Evolutionary conservation across 805 yeast species (phyloP).

Genomic region (Lipomyces sp.): DNA sequence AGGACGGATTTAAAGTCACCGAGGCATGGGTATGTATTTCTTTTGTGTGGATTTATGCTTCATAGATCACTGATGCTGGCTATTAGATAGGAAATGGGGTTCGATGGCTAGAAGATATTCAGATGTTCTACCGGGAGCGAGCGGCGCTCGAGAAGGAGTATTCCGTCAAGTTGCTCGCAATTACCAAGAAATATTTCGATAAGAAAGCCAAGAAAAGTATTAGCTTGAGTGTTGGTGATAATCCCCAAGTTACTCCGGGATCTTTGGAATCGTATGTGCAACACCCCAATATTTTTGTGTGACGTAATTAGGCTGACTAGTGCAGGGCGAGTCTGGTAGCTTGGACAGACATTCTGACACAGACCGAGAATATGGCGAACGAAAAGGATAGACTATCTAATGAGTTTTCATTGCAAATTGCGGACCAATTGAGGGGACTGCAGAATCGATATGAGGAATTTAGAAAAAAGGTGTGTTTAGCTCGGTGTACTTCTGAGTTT

Average conservation of each 20-base stretch:
- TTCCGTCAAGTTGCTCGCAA: constrained; percentile 63
- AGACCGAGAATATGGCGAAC: constrained; percentile 77
- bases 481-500: background rate
- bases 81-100: constrained; percentile 58
- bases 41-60: background rate
- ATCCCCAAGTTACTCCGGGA: constrained; percentile 91
- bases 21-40: constrained; percentile 67
- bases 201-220: constrained; percentile 75
- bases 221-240: constrained; percentile 81
- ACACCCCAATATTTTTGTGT: background rate
- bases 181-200: constrained; percentile 72
- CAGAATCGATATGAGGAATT: constrained; percentile 59
- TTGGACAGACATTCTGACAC: constrained; percentile 86
- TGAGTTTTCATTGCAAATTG: constrained; percentile 64
- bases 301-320: background rate
- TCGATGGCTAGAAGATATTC: constrained; percentile 77
- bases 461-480: constrained; percentile 45
- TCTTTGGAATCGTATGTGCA: constrained; percentile 62
- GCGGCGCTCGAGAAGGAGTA: constrained; percentile 84
- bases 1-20: constrained; percentile 79
- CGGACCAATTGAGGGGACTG: constrained; percentile 62
- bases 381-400: constrained; percentile 64
- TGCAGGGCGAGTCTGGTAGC: constrained; percentile 76
- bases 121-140: constrained; percentile 81
- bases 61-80: constrained; percentile 1